Evolutionary conservation across 2,329 filamentous ascomycete genomes (phyloP), one percentile per base, ranked within the genome.

Genomic region (Trichoderma sp.): DNA sequence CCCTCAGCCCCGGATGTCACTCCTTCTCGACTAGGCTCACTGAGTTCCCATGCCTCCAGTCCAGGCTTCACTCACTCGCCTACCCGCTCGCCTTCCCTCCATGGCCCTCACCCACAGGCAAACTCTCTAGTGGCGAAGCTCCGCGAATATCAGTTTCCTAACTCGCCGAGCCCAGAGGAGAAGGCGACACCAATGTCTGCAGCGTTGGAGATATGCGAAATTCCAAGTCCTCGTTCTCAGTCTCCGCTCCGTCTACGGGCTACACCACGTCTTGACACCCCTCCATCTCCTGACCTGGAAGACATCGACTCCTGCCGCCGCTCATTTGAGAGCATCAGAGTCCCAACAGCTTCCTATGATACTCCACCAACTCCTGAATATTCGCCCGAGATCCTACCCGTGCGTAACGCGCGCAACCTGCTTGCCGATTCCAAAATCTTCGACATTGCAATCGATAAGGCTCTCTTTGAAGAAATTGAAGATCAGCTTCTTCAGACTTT

Each of bases 121-220:
- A 78, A 80, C 38, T 76, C 75, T 0, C 75, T 83, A 50, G 74
- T 82, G 14, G 79, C 81, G 4, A 81, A 80, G 12, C 81, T 86
- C 24, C 78, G 80, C 45, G 84, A 83, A 27, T 85, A 84, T 75
- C 80, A 84, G 62, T 86, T 85, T 75, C 84, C 85, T 38, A 82
- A 80, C 27, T 82, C 83, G 11, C 82, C 83, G 6, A 81, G 78
- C 21, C 78, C 78, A 41, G 80, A 79, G 50, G 79, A 79, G 21
- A 79, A 81, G 16, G 75, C 76, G 29, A 80, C 80, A 21, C 76
- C 82, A 24, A 71, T 71, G 4, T 79, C 82, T 14, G 77, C 79
- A 18, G 76, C 77, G 16, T 79, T 78, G 38, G 80, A 81, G 24
- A 75, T 74, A 33, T 75, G 78, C n/a, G 79, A 77, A 33, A 77